Base-by-base conservation (phyloP, 192 early-diverging fungal genomes). In the Backusella morwellensis region DNA sequence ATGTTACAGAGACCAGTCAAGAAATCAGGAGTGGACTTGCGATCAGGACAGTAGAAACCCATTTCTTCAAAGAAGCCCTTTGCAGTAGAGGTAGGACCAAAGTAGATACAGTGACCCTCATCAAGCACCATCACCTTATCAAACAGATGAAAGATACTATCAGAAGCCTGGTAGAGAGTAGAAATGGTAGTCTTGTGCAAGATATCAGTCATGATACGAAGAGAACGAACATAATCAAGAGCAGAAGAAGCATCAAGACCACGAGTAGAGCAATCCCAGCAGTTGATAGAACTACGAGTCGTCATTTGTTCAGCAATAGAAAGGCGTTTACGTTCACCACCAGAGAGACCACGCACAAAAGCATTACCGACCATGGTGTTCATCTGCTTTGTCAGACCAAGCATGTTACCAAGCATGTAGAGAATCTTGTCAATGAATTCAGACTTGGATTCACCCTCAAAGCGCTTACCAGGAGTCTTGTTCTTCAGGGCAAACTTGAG, bases 161-260 rank as follows among this genome's bases (percentile, higher is more conserved):
- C 92, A 8, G 92, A 91, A 5, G 92, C 90, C 81, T 93, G 90
- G 79, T 88, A 88, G 29, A 91, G 80, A 9, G 86, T 86, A 29
- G 82, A 85, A 21, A 88, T 42, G 1, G 89, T 89, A 0, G 92
- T 85, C 75, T 91, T 91, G 35, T 90, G 82, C 63, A 92, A 79
- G 35, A 92, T 85, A 75, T 94, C 90, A 32, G 91, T 88, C 83
- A 87, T 88, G 56, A 93, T 90, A 56, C 94, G 90, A 36, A 95
- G 85, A 9, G 88, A 91, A 67, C 90, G 87, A 23, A 91, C 89
- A 72, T 93, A 95, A 76, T 95, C 94, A 42, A 95, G 84, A 41
- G 94, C 93, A 7, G 91, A 92, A 72, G 92, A 91, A 21, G 92
- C 90, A 84, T 96, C 94, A 66, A 96, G 86, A 42, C 94, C 94